These are phyloP conservation scores for Afroboletus lepidellus DNA, from an alignment of 1,284 basidiomycete species.

Conservation along the genomic window DNA sequence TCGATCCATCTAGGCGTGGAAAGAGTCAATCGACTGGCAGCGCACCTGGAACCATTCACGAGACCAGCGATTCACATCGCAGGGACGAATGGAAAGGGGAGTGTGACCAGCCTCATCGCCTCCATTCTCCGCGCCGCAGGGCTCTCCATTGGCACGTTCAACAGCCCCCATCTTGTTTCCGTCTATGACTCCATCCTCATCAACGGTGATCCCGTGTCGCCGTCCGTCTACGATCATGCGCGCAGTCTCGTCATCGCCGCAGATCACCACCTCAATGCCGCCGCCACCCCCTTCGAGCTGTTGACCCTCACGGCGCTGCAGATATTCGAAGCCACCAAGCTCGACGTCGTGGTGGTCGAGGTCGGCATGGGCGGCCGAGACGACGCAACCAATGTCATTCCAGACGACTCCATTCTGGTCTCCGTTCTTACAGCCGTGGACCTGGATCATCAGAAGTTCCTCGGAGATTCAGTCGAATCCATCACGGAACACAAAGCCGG, in stretches of 20 bases:
- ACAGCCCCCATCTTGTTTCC: constrained; percentile 87
- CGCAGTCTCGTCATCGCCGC: constrained; percentile 51
- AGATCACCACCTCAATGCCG: constrained; percentile 45
- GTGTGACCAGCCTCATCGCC: constrained; percentile 81
- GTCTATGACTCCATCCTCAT: constrained; percentile 79
- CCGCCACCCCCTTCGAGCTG: constrained; percentile 82
- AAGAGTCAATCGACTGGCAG: constrained; percentile 62
- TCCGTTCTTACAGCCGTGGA: constrained; percentile 87
- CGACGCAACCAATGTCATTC: constrained; percentile 93
- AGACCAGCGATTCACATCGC: constrained; percentile 91
- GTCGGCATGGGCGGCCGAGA: constrained; percentile 92
- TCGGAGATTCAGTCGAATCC: constrained; percentile 73
- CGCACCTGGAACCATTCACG: constrained; percentile 60
- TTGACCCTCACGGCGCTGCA: constrained; percentile 76
- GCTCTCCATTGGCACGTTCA: constrained; percentile 80
- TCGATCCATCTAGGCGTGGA: constrained; percentile 80
- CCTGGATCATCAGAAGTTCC: constrained; percentile 89
- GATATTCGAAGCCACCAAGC: constrained; percentile 62
- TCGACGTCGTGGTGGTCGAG: constrained; percentile 88
- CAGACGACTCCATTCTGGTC: constrained; percentile 66
- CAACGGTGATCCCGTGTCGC: constrained; percentile 55
- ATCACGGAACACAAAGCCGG: constrained; percentile 87
- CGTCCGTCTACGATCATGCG: constrained; percentile 50
- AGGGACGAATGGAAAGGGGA: constrained; percentile 98
- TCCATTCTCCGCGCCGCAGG: constrained; percentile 63